Evolutionary conservation across 768 basidiomycete species (phyloP), one percentile per base, ranked within the genome.

Genomic region (Termitomyces sp.): DNA sequence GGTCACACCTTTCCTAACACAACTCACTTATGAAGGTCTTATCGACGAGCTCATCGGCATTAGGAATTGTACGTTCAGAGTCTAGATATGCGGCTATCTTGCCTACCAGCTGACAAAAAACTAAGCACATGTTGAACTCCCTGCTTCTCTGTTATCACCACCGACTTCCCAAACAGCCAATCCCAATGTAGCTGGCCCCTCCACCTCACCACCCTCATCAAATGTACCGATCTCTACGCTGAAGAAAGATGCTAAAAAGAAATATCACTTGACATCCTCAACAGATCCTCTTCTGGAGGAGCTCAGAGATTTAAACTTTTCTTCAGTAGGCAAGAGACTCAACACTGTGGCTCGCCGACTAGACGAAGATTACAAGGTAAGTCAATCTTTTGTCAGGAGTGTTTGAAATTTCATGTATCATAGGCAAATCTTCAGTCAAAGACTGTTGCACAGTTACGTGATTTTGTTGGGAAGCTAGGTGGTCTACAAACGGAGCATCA

Each of bases 21-120:
- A 98, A 65, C 75, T 98, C 55, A 99, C 97, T 0, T 98, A 98
- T 63, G 89, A 98, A 68, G 97, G 97, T 19, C 85, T 99, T 48
- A 78, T 98, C 35, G 97, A 98, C 66, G 97, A 99, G 69, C 73
- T 93, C 37, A 77, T 97, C 47, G 90, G 92, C 0, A 87, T 99
- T 59, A 89, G 82, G 69, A 94, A 97, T 65, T 89, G 95, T 93
- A 64, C 57, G 87, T 10, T 3, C 15, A n/a, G 48, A 26, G 87
- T 10, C 4, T 17, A n/a, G 48, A 26, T 54, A 15, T 35, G 47
- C 40, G 50, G 33, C n/a, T 21, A n/a, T 28, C 11, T 40, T 48
- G n/a, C 44, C 9, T 49, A 44, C 52, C 17, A 30, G 54, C 55
- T 57, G 41, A 59, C 40, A 23, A 42, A 12, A 56, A 64, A 41